Conservation (phyloP, 2,329 filamentous ascomycete genomes). For the Septoria petroselini region DNA sequence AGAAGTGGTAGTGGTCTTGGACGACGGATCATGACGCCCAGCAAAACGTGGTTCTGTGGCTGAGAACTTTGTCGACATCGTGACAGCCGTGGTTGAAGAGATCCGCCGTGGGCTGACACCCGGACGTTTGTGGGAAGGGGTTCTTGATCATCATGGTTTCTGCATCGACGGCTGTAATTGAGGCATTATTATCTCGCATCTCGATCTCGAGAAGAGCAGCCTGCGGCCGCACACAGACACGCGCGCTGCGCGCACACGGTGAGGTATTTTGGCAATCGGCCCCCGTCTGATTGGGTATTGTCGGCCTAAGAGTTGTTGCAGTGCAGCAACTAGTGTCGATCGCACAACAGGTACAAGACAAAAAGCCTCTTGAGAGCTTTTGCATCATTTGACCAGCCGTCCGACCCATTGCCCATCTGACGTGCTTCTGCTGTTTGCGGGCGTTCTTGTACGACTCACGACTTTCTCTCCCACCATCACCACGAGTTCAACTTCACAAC, state of each 20-base stretch:
- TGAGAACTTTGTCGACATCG: too few species aligned
- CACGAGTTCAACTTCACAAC: background rate
- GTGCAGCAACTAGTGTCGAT: background rate
- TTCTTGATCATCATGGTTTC: too few species aligned
- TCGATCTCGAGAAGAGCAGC: too few species aligned
- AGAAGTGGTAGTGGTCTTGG: too few species aligned
- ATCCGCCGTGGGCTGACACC: too few species aligned
- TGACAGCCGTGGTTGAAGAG: too few species aligned
- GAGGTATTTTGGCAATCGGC: background rate
- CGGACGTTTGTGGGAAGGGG: too few species aligned
- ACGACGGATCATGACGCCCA: too few species aligned
- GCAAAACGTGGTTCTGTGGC: too few species aligned
- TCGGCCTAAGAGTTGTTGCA: background rate
- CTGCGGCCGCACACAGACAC: too few species aligned
- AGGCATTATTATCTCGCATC: too few species aligned
- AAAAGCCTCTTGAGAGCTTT: background rate
- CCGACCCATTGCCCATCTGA: background rate
- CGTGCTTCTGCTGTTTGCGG: background rate
- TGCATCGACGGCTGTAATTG: too few species aligned
- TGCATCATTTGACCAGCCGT: slow-evolving; percentile 1
- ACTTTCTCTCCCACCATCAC: background rate
- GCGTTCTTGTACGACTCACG: background rate
- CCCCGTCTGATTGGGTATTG: background rate
- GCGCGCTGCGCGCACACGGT: background rate
- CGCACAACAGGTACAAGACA: background rate